These are phyloP conservation scores for Cladosporium colombiae DNA, from an alignment of 2,329 filamentous ascomycete species.

Conservation along the genomic window DNA sequence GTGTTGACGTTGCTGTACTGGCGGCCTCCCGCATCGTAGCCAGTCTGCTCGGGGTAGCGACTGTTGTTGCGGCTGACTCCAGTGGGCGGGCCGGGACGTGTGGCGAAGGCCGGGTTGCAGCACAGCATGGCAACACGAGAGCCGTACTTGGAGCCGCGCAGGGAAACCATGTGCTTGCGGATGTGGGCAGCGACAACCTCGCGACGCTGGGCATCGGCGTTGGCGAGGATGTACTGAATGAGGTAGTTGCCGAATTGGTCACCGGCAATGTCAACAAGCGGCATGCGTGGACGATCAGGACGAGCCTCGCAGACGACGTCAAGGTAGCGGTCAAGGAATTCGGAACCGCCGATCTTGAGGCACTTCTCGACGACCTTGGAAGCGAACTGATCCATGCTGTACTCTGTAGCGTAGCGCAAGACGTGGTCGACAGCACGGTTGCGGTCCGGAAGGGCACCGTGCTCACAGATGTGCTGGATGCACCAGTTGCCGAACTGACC, in stretches of 20 bases:
- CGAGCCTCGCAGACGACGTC: conserved; percentile 92
- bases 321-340: conserved; percentile 90
- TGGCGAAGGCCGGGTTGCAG: conserved; percentile 87
- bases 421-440: conserved; percentile 94
- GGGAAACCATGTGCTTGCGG: conserved; percentile 97
- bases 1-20: conserved; percentile 22
- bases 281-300: conserved; percentile 88
- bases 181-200: conserved; percentile 93
- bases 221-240: conserved; percentile 93
- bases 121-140: conserved; percentile 98
- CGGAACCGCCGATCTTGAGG: conserved; percentile 87
- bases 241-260: conserved; percentile 99
- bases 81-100: conserved; percentile 81
- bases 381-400: conserved; percentile 98
- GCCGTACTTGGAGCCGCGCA: conserved; percentile 96
- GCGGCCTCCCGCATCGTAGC: conserved; percentile 19
- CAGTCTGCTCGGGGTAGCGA: conserved; percentile 23
- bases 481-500: conserved; percentile 99
- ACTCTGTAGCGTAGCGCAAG: conserved; percentile 87
- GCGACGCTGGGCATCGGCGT: conserved; percentile 82
- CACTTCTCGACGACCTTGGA: conserved; percentile 99
- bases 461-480: conserved; percentile 98
- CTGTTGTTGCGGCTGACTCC: conserved; percentile 47
- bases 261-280: conserved; percentile 95
- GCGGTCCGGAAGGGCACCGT: conserved; percentile 86